These are phyloP conservation scores for Schrenkiella parvula DNA, from an alignment of 345 rosid species.

Conservation along the genomic window DNA sequence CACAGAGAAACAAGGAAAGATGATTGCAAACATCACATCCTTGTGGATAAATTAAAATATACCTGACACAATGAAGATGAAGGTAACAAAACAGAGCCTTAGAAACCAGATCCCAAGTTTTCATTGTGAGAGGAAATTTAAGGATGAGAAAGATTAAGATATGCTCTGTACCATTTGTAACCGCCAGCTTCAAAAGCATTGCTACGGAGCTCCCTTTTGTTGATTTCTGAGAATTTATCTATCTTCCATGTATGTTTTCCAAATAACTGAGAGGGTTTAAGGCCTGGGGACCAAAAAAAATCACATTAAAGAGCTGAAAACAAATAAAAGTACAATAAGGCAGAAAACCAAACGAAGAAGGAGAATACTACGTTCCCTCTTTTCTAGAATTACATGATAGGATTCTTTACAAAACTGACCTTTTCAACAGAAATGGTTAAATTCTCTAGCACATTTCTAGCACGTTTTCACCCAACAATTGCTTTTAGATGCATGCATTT, in stretches of 20 bases:
- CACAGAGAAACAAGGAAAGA: constrained; percentile 96
- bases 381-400: not conserved
- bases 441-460: not conserved
- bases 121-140: not conserved
- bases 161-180: constrained; percentile 72
- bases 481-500: not conserved
- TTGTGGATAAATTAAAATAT: constrained; percentile 94
- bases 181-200: constrained; percentile 84
- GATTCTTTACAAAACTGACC: not conserved
- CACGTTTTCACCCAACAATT: not conserved
- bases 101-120: not conserved
- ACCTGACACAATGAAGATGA: constrained; percentile 47
- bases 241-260: constrained; percentile 89
- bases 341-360: not conserved
- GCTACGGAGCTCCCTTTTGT: constrained; percentile 89
- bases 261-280: constrained; percentile 75
- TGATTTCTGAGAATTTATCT: constrained; percentile 79
- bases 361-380: not conserved
- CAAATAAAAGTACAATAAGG: not conserved
- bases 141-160: not conserved
- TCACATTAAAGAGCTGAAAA: not conserved
- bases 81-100: not conserved
- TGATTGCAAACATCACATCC: constrained; percentile 98
- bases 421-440: not conserved
- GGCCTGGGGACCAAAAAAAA: constrained; percentile 51